Percentiles rank a stretch among this genome's conserved stretches.
phyloP scores from a whole-genome alignment of 225 moss, liverwort and hornwort genomes.

The Ulota crispa region DNA sequence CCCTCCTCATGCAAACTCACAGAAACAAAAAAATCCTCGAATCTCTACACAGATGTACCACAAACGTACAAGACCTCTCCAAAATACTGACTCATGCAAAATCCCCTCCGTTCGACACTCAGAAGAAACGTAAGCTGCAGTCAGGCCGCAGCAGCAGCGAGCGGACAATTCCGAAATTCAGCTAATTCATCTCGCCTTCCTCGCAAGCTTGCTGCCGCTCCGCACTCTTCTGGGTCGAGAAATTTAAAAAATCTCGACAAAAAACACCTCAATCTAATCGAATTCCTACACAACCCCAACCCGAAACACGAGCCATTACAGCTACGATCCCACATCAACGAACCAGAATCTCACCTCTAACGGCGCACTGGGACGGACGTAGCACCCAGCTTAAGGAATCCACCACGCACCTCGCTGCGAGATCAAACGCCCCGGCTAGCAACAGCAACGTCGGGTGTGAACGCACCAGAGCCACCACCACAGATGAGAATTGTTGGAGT shows the following conservation, averaged over 20 bases:
- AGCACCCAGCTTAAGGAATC: not conserved
- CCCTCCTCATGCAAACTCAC: too few species aligned
- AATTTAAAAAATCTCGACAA: not conserved
- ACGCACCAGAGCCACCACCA: not conserved
- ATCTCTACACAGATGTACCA: not conserved
- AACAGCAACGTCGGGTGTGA: not conserved
- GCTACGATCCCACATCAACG: not conserved
- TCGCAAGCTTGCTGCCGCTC: not conserved
- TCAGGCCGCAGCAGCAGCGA: not conserved
- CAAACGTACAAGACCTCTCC: not conserved
- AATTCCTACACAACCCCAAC: not conserved
- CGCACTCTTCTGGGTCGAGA: not conserved
- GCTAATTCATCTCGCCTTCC: not conserved
- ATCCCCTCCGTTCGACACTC: not conserved
- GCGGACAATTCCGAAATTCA: not conserved
- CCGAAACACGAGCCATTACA: not conserved
- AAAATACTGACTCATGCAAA: not conserved
- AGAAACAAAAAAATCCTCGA: not conserved
- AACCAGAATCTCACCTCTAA: slow-evolving; percentile 8
- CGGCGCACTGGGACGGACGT: not conserved
- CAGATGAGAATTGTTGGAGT: not conserved
- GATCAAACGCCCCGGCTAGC: not conserved
- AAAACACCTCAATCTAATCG: not conserved
- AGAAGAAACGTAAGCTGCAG: not conserved
- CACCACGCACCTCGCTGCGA: not conserved